phyloP scores from a whole-genome alignment of 108 stramenopile genomes.

The Aurantiochytrium sp. region DNA sequence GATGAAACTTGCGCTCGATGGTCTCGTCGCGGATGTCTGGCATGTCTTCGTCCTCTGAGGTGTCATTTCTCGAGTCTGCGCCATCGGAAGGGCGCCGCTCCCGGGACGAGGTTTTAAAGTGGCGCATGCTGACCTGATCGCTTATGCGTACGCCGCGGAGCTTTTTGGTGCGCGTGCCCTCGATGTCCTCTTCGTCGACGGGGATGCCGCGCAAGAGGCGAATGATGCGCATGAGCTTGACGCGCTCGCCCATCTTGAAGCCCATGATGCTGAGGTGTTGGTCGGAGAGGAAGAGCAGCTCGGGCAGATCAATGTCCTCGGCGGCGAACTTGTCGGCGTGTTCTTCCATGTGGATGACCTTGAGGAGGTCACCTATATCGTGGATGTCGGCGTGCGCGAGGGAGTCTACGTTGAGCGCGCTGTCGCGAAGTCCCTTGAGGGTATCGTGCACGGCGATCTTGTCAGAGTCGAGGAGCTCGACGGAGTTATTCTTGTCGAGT shows the following conservation, averaged over 20 bases:
- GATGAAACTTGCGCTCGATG: background rate
- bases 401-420: background rate
- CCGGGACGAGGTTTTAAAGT: background rate
- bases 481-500: background rate
- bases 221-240: conserved; percentile 10
- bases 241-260: background rate
- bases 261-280: background rate
- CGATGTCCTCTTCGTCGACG: conserved; percentile 13
- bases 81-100: background rate
- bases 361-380: background rate
- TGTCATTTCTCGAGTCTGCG: background rate
- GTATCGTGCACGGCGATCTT: background rate
- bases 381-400: background rate
- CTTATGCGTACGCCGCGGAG: background rate
- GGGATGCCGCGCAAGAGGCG: conserved; percentile 5
- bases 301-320: background rate
- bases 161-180: background rate
- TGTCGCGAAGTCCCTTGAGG: background rate
- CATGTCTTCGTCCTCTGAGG: background rate
- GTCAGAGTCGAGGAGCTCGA: background rate
- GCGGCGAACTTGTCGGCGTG: background rate
- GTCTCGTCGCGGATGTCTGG: background rate
- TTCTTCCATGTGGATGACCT: background rate
- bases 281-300: background rate
- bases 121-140: background rate